Evolutionary conservation across 148 eudicot genomes (phyloP), one percentile per base, ranked within the genome.

Genomic region (Diospyros kaki): DNA sequence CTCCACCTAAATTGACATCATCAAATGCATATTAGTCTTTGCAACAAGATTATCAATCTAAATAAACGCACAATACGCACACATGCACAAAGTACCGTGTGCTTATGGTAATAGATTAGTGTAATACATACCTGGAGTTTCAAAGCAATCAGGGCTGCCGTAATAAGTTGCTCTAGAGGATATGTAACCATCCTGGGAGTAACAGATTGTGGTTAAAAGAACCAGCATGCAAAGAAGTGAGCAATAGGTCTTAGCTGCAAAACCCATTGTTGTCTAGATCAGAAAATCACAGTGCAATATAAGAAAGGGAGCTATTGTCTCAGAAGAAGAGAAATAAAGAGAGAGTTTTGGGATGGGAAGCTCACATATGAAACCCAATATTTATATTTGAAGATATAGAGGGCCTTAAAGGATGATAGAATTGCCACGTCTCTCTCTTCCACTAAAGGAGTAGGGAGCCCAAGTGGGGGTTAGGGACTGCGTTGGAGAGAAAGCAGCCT

Each of bases 151-250:
- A 54, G 82, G 78, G 78, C 86, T 83, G 11, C 84, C 88, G 66
- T 85, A 85, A 56, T 75, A 85, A 45, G 88, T 85, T 41, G 88
- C 88, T 73, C 83, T 78, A n/a, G 86, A 40, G 85, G 56, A 53
- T n/a, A 72, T 58, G 53, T 77, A 76, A 28, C 41, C 61, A 2
- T 75, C 82, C 17, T 83, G 74, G 18, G 72, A 58, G 55, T 72
- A 68, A 64, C 80, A 82, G 0, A 77, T 42, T 38, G 80, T 58
- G 44, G 80, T 80, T 48, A 69, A 40, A 40, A 76, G 38, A 38
- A 80, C 51, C 73, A 82, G 60, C 13, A 83, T 42, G 45, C 28
- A 39, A 7, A 78, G 46, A 28, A 81, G 48, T 28, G 59, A 15
- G 59, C 15, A 8, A 66, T 51, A 68, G 13, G 18, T 7, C 6